These are phyloP conservation scores for Kurtzmaniella quercitrusa DNA, from an alignment of 1,139 yeast genomes.

Conservation along the genomic window DNA sequence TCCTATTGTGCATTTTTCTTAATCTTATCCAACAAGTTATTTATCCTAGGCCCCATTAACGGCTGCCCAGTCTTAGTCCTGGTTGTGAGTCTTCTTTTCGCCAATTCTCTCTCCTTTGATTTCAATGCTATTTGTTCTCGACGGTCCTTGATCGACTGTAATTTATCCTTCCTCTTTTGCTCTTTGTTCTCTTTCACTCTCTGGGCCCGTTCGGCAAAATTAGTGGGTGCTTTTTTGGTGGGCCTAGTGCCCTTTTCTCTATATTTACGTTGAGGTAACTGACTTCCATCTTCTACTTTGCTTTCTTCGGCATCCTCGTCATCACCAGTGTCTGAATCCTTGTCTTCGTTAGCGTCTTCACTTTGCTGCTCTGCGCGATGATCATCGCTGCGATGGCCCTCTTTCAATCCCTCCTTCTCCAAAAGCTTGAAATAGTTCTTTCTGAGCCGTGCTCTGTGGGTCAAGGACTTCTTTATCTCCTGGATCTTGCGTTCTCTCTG, in stretches of 20 bases:
- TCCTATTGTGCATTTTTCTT: constrained; percentile 22
- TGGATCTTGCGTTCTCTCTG: constrained; percentile 38
- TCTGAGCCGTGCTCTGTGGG: constrained; percentile 79
- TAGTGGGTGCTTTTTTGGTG: constrained; percentile 11
- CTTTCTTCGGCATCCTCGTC: constrained; percentile 7
- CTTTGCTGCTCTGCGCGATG: neutral
- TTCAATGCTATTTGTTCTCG: constrained; percentile 19
- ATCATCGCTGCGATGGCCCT: constrained; percentile 12
- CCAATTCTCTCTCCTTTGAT: constrained; percentile 31
- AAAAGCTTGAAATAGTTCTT: constrained; percentile 77
- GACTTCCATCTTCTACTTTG: constrained; percentile 7
- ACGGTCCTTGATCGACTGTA: constrained; percentile 24
- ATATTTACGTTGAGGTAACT: constrained; percentile 4
- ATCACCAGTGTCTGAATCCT: neutral
- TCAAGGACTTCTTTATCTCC: constrained; percentile 73
- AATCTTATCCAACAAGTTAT: constrained; percentile 72
- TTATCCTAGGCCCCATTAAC: constrained; percentile 84
- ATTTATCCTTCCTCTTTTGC: constrained; percentile 26
- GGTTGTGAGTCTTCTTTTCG: constrained; percentile 49
- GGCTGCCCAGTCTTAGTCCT: constrained; percentile 82
- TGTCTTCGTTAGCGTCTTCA: neutral
- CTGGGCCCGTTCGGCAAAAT: constrained; percentile 46
- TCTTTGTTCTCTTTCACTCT: constrained; percentile 42
- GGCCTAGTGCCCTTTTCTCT: constrained; percentile 6
- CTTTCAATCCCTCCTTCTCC: constrained; percentile 56